Conservation (phyloP, 345 rosid genomes). For the Bruguiera gymnorhiza region DNA sequence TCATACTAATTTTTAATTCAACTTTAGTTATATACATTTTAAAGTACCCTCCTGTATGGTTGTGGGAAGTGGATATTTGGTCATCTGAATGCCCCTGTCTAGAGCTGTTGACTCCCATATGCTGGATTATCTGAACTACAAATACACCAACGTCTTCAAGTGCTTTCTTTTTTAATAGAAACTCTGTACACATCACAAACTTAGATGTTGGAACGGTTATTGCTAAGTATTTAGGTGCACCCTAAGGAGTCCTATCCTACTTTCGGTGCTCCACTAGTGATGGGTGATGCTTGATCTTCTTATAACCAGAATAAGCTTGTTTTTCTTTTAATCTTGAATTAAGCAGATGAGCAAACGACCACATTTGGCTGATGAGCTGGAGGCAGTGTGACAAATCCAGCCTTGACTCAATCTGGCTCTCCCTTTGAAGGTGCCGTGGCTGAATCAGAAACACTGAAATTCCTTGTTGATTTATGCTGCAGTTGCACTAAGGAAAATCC, state of each 20-base stretch:
- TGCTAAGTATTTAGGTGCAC: neutral
- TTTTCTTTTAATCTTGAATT: neutral
- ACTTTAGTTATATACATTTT: neutral
- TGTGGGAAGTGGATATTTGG: constrained; percentile 96
- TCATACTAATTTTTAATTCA: neutral
- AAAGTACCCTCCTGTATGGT: constrained; percentile 6
- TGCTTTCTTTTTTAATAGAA: constrained; percentile 17
- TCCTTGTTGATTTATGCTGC: constrained; percentile 61
- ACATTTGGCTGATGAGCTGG: constrained; percentile 51
- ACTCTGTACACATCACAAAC: neutral
- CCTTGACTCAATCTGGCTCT: constrained; percentile 24
- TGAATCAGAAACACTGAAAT: constrained; percentile 48
- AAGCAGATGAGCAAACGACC: constrained; percentile 77
- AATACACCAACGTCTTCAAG: constrained; percentile 77
- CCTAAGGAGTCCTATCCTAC: neutral
- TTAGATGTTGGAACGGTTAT: neutral
- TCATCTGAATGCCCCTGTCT: constrained; percentile 84
- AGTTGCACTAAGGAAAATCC: constrained; percentile 73
- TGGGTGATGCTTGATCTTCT: neutral
- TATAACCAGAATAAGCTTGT: neutral
- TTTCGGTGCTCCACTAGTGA: neutral
- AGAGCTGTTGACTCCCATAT: constrained; percentile 83
- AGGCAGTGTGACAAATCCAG: constrained; percentile 35
- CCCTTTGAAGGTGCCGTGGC: constrained; percentile 35
- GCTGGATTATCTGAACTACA: constrained; percentile 47